Evolutionary conservation across 2,329 filamentous ascomycete species (phyloP), one percentile per base, ranked within the genome.

Genomic region (Beauveria asiatica): DNA sequence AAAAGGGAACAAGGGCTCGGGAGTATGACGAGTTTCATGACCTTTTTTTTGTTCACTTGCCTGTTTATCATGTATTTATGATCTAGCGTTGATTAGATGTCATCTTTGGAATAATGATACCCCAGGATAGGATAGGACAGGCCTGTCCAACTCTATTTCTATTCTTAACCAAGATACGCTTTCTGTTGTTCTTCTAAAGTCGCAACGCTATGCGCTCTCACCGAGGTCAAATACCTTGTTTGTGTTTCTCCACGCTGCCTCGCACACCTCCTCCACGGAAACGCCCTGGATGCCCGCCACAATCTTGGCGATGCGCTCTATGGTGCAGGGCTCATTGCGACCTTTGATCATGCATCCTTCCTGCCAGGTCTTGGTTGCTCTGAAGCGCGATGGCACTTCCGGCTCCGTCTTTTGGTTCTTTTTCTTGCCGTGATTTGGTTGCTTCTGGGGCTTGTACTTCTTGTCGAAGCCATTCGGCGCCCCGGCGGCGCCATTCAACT

Each of bases 291-390:
- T 88, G 46, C 82, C 85, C 1, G 94, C 93, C 64, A 99, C 86
- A 56, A 93, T 90, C 72, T 88, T 86, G n/a, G 91, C 94, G 16
- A 99, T 89, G 57, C 88, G 85, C 64, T 87, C 85, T 65, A 99
- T 97, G 57, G 83, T 88, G 67, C 88, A 92, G 10, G 93, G 90
- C 74, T 99, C 94, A 70, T 99, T 99, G 62, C 94, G 84, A 0
- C 93, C 91, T 76, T 97, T 99, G 57, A 99, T 83, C 89, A 97
- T 93, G 45, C 81, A 81, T 0, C 92, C 93, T 67, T 90, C 85
- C 49, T 84, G 83, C 88, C 92, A 99, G 76, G 96, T 97, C 80
- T 97, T 99, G 33, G 97, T 88, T 5, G 86, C 80, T 74, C 89
- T 95, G 66, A 87, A 94, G 39, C 90, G 76, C 57, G 85, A 80